A percentile compares a stretch with the other conserved stretches of the same genome.
Evolutionary conservation across 192 early-diverging fungal genomes (phyloP).

Genomic region (Helicostylum pulchrum): DNA sequence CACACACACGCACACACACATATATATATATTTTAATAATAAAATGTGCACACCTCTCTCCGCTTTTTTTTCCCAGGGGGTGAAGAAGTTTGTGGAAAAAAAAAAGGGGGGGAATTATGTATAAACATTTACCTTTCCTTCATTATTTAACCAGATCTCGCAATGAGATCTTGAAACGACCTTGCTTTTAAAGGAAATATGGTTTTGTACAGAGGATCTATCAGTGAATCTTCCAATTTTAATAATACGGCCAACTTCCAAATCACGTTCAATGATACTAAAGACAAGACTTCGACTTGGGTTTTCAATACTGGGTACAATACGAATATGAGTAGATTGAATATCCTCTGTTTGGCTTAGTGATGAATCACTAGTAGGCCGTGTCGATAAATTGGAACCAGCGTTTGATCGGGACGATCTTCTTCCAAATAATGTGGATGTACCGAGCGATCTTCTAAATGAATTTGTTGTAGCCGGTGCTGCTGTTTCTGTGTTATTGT

Average conservation of each 20-base stretch:
- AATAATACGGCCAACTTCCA: slow-evolving; percentile 47
- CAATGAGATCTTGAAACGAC: slow-evolving; percentile 84
- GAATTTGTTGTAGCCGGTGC: background rate
- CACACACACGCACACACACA: background rate
- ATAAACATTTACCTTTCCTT: slow-evolving; percentile 42
- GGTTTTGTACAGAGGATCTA: slow-evolving; percentile 51
- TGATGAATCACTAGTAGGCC: background rate
- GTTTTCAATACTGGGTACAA: slow-evolving; percentile 47
- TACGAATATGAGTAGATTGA: slow-evolving; percentile 43
- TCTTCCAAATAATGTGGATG: slow-evolving; percentile 1
- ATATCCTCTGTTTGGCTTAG: background rate
- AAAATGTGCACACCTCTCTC: background rate
- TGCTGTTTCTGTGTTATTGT: background rate
- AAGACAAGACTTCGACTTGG: slow-evolving; percentile 55
- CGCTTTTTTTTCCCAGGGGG: background rate
- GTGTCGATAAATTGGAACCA: background rate
- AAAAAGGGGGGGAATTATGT: background rate
- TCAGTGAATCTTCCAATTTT: slow-evolving; percentile 64
- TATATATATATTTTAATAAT: too few relatives aligned
- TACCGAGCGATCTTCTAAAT: slow-evolving; percentile 23
- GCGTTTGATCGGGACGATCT: slow-evolving; percentile 11
- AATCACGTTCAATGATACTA: slow-evolving; percentile 56
- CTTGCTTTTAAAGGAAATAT: slow-evolving; percentile 73
- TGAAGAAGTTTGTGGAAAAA: background rate
- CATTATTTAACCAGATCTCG: slow-evolving; percentile 77